Evolutionary conservation across 179 eudicot species (phyloP).

Genomic region (Beta lomatogona): DNA sequence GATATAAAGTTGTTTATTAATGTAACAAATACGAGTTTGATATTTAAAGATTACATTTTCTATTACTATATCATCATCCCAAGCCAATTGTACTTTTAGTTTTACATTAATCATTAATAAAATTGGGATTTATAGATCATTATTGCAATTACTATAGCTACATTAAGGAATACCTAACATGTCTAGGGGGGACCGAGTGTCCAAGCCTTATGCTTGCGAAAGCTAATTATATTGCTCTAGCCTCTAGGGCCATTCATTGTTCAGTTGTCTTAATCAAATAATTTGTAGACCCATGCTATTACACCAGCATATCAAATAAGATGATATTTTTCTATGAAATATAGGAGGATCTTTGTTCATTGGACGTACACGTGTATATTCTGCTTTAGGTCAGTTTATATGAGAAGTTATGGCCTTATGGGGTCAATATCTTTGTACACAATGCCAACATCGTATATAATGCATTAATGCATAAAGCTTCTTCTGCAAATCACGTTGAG

Average conservation of each 20-base stretch:
- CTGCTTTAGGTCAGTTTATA: too few relatives aligned
- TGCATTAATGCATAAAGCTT: background rate
- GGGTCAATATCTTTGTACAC: background rate
- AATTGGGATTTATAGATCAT: background rate
- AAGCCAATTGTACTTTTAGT: background rate
- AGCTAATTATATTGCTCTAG: background rate
- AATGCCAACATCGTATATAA: background rate
- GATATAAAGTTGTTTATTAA: too few relatives aligned
- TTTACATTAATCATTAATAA: background rate
- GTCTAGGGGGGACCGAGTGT: background rate
- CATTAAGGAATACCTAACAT: slow-evolving; percentile 1
- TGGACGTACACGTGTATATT: background rate
- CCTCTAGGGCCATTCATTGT: background rate
- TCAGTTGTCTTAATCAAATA: slow-evolving; percentile 4
- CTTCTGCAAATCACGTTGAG: background rate
- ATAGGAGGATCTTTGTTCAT: background rate
- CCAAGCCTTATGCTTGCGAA: background rate
- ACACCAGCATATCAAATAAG: background rate
- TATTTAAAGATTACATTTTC: too few relatives aligned
- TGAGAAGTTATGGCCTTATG: background rate
- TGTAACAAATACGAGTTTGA: too few relatives aligned
- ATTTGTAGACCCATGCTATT: slow-evolving; percentile 7
- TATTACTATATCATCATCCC: too few relatives aligned
- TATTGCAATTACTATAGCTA: background rate
- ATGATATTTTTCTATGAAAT: background rate